Conservation (phyloP, 164 flowering plant genomes). For the grape (Vitis vinifera) region ASM3070453v1 NC_081805.1:21999001-21999500, state of each 20-base stretch:
- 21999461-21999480: not conserved
- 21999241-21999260: not conserved
- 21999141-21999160: not conserved
- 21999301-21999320: not conserved
- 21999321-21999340: not conserved
- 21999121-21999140: not conserved
- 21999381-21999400: not conserved
- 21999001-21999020: constrained; percentile 7
- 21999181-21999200: not conserved
- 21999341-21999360: not conserved
- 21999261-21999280: not conserved
- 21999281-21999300: not conserved
- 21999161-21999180: not conserved
- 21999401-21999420: not conserved
- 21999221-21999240: not conserved
- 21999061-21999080: not conserved
- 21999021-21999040: constrained; percentile 5
- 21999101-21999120: constrained; percentile 5
- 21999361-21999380: not conserved
- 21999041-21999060: constrained; percentile 9
- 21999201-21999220: not conserved
- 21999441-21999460: constrained; percentile 1
- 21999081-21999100: constrained; percentile 10
- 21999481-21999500: not conserved
- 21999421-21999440: not conserved